Evolutionary conservation across 2,329 filamentous ascomycete genomes (phyloP).

Genomic region (Stachybotrys chlorohalonatus): DNA sequence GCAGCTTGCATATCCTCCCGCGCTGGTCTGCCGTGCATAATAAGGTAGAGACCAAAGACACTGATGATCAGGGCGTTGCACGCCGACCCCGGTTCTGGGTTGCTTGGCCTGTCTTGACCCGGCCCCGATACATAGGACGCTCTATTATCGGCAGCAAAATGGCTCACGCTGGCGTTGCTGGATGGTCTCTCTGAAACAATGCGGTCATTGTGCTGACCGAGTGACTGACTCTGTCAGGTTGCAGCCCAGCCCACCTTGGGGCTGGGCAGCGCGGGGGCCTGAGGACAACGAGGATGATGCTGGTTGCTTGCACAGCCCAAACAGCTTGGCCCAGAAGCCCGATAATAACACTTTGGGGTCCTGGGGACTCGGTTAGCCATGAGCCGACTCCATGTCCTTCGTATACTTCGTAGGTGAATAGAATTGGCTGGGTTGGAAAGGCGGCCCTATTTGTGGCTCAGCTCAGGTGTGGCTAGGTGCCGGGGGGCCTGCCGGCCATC

Average conservation of each 20-base stretch:
- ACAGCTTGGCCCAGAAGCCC: not conserved
- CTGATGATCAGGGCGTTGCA: not conserved
- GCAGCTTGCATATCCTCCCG: conserved; percentile 3
- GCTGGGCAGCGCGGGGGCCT: not conserved
- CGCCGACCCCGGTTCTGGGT: not conserved
- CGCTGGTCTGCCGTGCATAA: not conserved
- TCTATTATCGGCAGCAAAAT: not conserved
- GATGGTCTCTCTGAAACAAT: not conserved
- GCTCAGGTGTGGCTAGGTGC: not conserved
- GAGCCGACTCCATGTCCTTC: too few relatives aligned
- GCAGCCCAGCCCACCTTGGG: not conserved
- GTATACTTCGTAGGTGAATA: too few relatives aligned
- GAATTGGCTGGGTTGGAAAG: not conserved
- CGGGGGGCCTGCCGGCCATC: not conserved
- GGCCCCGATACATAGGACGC: too few relatives aligned
- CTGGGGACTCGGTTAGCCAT: too few relatives aligned
- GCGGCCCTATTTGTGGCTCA: not conserved
- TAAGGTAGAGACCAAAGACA: not conserved
- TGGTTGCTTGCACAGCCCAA: not conserved
- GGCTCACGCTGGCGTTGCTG: not conserved
- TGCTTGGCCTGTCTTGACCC: not conserved
- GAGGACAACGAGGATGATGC: not conserved
- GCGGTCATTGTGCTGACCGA: not conserved
- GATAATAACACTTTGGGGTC: too few relatives aligned
- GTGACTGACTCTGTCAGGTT: not conserved